Evolutionary conservation across 495 filamentous ascomycete species (phyloP), one percentile per base, ranked within the genome.

Genomic region (Xylaria telfairii): DNA sequence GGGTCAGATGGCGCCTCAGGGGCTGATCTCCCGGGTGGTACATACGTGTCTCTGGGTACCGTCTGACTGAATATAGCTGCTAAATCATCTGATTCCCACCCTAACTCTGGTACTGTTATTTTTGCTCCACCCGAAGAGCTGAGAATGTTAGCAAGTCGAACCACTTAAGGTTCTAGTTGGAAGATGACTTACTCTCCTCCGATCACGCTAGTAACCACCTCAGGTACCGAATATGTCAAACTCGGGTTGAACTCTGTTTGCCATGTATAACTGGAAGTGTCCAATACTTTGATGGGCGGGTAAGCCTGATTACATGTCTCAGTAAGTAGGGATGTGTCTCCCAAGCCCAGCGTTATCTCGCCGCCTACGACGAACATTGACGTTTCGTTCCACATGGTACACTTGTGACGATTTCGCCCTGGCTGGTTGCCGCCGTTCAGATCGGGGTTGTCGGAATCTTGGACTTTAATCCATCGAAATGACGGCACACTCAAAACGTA

Each of bases 401-500:
- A 72, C 49, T 67, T 21, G 75, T 66, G 32, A 75, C 70, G 63
- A 39, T 77, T 34, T 74, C 79, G 54, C 71, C 75, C 57, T 74
- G 76, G 26, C 74, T 78, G 74, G 74, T 74, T 56, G 75, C 71
- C 1, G 72, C 75, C 46, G 60, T n/a, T 46, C 4, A 82, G 72
- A 57, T 81, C 79, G 10, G 71, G 73, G 68, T 78, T 71, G 68
- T 44, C 41, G 56, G 76, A 78, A 21, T 79, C 79, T 10, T 42
- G 32, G 24, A 81, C 78, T 62, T 84, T 84, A 57, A 87, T 83
- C 88, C 88, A 90, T 28, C 77, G 81, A 72, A 90, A 91, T 7
- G 82, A 82, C 1, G 88, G 88, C 6, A 90, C 75, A 60, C 82
- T 81, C 21, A 90, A 81, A 54, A 89, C 85, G 68, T 87, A 89